Evolutionary conservation across 2,329 filamentous ascomycete genomes (phyloP), one percentile per base, ranked within the genome.

Genomic region (Pestalotiopsis sp.): DNA sequence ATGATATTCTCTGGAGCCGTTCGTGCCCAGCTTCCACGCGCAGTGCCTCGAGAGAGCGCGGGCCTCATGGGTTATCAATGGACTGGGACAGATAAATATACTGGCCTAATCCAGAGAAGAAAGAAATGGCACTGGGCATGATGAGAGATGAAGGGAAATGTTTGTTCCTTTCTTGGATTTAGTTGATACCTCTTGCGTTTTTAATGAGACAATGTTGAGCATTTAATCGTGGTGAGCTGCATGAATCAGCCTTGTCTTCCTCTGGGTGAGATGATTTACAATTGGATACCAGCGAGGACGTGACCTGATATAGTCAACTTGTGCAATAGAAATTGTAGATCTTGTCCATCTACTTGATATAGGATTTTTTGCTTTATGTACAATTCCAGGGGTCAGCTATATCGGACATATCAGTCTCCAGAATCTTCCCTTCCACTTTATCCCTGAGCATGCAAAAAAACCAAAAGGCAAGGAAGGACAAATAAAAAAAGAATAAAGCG

Each of bases 161-260:
- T 23, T 45, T 23, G 25, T 14, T 60, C 25, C 57, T 14, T 60
- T 14, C 57, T 60, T 60, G 45, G 17, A 60, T 17, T 63, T 63
- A 63, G 38, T 63, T 63, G 60, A 63, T 63, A 63, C 60, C 60
- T 39, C 60, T 63, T 38, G 38, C 38, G 13, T 63, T 41, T 38
- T 63, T 41, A 41, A 20, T 20, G 38, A 41, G 27, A 36, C 12
- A 23, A 63, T 14, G 36, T n/a, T 63, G 38, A 25, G 38, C 27
- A 39, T 39, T 63, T n/a, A 80, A 31, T 49, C 4, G 77, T 83
- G 12, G 82, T 80, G 4, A 38, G 84, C 87, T 81, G 78, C 79
- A 0, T 88, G 86, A 36, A 36, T 74, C 81, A 83, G 56, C 7
- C 31, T 2, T 9, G 31, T 2, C 9, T 36, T 7, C 31, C 23